These are phyloP conservation scores for Potentilla sterilis DNA, from an alignment of 306 rosid species.

Conservation along the genomic window DNA sequence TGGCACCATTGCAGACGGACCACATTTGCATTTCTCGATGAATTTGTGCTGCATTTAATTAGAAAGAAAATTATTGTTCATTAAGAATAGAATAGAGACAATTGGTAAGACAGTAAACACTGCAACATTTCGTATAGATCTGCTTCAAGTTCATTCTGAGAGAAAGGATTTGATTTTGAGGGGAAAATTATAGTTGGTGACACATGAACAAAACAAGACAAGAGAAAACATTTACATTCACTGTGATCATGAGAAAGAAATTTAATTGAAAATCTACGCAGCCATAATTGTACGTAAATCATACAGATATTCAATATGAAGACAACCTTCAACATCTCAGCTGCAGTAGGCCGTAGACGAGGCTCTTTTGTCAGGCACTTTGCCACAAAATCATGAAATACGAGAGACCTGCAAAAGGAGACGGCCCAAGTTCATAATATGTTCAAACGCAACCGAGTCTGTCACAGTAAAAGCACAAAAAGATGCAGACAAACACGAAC, in stretches of 20 bases:
- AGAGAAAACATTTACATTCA: neutral
- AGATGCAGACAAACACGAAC: neutral
- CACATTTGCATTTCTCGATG: constrained; percentile 84
- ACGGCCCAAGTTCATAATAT: constrained; percentile 13
- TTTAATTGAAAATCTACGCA: neutral
- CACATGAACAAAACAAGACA: neutral
- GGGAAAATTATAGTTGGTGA: neutral
- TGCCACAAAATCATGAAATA: constrained; percentile 97
- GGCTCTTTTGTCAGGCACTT: constrained; percentile 96
- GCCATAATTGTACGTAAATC: neutral
- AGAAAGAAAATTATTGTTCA: constrained; percentile 26
- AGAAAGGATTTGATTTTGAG: constrained; percentile 2
- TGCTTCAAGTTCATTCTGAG: constrained; percentile 5
- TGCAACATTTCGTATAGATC: neutral
- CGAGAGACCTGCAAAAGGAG: constrained; percentile 70
- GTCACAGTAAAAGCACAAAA: neutral
- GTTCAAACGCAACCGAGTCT: constrained; percentile 14
- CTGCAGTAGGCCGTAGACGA: constrained; percentile 86
- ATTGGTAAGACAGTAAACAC: constrained; percentile 18
- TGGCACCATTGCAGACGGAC: constrained; percentile 72
- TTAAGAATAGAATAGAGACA: constrained; percentile 29
- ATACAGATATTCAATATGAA: constrained; percentile 7
- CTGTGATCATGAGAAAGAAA: neutral
- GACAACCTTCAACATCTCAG: constrained; percentile 95
- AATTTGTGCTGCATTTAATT: constrained; percentile 73